phyloP scores from a whole-genome alignment of 1,139 yeast genomes.

The Geotrichum macrosporum region DNA sequence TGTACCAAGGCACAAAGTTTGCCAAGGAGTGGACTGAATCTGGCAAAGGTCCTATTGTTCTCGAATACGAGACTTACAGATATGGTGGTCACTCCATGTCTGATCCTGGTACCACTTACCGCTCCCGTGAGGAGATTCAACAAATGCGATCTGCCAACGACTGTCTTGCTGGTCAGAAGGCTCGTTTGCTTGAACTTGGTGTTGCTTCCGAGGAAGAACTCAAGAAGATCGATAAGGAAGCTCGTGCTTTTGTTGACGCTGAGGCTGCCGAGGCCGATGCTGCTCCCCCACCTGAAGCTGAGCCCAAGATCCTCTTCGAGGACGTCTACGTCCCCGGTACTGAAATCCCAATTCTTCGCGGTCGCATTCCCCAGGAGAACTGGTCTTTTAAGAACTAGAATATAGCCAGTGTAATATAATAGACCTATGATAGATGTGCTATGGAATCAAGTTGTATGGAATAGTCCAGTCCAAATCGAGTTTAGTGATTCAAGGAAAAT shows the following conservation, averaged over 20 bases:
- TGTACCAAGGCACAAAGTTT: conserved; percentile 91
- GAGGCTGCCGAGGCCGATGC: conserved; percentile 93
- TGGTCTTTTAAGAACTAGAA: conserved; percentile 36
- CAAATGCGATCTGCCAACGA: conserved; percentile 98
- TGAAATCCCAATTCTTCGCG: conserved; percentile 89
- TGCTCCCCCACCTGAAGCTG: conserved; percentile 93
- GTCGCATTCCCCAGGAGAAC: conserved; percentile 86
- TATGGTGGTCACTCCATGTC: conserved; percentile 99
- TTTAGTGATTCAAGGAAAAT: no score
- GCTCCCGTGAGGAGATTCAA: conserved; percentile 99
- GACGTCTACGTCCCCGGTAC: conserved; percentile 95
- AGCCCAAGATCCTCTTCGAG: conserved; percentile 89
- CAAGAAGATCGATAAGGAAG: conserved; percentile 89
- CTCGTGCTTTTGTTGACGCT: conserved; percentile 90
- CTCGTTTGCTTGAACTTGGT: conserved; percentile 70
- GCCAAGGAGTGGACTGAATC: conserved; percentile 94
- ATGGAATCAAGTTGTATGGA: no score
- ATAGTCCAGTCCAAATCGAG: no score
- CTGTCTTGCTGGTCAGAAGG: conserved; percentile 95
- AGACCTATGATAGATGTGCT: no score
- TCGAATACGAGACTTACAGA: conserved; percentile 97
- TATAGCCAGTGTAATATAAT: no score
- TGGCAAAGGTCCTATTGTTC: conserved; percentile 93
- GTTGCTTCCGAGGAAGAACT: conserved; percentile 93
- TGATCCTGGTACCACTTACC: conserved; percentile 98